Percentiles rank a stretch among this genome's conserved stretches.
phyloP scores from a whole-genome alignment of 1,284 basidiomycete species.

The Phaffia rhodozyma region DNA sequence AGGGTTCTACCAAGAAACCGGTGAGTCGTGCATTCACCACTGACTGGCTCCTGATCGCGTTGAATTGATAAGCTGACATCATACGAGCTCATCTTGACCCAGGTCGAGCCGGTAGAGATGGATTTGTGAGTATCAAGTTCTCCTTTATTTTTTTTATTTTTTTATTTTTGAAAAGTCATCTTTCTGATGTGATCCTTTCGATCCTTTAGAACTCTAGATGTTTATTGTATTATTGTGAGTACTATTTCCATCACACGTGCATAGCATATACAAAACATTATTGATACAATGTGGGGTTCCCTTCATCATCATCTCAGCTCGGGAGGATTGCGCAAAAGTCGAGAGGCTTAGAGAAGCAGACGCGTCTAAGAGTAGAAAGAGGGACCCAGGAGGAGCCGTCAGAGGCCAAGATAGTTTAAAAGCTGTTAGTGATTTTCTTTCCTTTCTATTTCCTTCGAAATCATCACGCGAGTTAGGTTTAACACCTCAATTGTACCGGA shows the following conservation, averaged over 20 bases:
- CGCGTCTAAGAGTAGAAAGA: conserved; percentile 20
- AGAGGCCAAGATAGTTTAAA: conserved; percentile 46
- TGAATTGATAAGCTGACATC: background rate
- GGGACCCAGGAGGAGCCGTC: conserved; percentile 12
- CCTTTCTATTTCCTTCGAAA: background rate
- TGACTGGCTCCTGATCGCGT: background rate
- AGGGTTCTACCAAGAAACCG: conserved; percentile 85
- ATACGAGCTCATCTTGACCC: conserved; percentile 9
- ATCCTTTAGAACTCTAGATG: conserved; percentile 57
- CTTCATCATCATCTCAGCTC: conserved; percentile 40
- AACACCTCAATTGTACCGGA: background rate
- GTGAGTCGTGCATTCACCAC: conserved; percentile 30
- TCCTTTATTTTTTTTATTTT: background rate
- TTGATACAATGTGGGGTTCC: background rate
- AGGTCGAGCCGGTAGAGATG: conserved; percentile 75
- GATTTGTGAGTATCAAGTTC: conserved; percentile 42
- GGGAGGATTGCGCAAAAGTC: conserved; percentile 55
- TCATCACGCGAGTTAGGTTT: background rate
- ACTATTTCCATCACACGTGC: background rate
- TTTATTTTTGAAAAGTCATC: background rate
- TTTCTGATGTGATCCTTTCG: conserved; percentile 5
- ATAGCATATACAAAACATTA: too few species aligned
- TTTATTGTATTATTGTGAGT: conserved; percentile 64
- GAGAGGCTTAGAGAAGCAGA: conserved; percentile 44
- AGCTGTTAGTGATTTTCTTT: conserved; percentile 39